phyloP scores from a whole-genome alignment of 805 yeast genomes.

The Vanderwaltozyma yarrowii region DNA sequence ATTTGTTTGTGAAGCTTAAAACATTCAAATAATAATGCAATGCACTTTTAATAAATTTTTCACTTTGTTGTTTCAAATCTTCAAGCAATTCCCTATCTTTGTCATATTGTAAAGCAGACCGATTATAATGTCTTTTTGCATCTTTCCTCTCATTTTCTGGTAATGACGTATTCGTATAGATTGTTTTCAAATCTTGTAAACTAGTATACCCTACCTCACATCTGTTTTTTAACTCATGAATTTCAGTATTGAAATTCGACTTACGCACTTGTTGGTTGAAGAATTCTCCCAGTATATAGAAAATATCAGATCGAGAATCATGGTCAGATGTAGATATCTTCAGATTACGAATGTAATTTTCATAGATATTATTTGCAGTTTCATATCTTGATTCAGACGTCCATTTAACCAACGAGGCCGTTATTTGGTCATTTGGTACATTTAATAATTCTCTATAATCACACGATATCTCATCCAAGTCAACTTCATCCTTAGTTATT shows the following conservation, averaged over 20 bases:
- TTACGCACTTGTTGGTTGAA: conserved; percentile 56
- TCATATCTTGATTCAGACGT: conserved; percentile 60
- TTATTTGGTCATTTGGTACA: conserved; percentile 22
- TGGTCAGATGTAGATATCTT: conserved; percentile 11
- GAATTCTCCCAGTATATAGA: conserved; percentile 56
- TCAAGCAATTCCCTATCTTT: conserved; percentile 41
- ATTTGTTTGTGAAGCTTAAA: conserved; percentile 34
- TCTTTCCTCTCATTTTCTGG: conserved; percentile 39
- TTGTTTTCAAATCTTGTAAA: conserved; percentile 37
- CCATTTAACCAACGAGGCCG: conserved; percentile 53
- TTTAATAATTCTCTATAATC: conserved; percentile 3
- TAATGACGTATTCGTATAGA: conserved; percentile 33
- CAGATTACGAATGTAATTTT: conserved; percentile 39
- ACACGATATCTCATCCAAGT: too few species aligned
- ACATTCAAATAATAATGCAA: conserved; percentile 49
- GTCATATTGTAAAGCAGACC: conserved; percentile 37
- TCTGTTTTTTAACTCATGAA: conserved; percentile 33
- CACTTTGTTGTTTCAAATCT: conserved; percentile 29
- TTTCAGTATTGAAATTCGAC: conserved; percentile 34
- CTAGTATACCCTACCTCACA: conserved; percentile 38
- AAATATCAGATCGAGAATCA: conserved; percentile 36
- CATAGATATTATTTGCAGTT: conserved; percentile 47
- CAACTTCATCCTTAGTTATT: too few species aligned
- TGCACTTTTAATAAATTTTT: conserved; percentile 41
- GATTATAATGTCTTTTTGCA: conserved; percentile 43